Percentiles rank a stretch among this genome's conserved stretches.
phyloP scores from a whole-genome alignment of 352 stramenopile genomes.

The Globisporangium ultimum region DNA sequence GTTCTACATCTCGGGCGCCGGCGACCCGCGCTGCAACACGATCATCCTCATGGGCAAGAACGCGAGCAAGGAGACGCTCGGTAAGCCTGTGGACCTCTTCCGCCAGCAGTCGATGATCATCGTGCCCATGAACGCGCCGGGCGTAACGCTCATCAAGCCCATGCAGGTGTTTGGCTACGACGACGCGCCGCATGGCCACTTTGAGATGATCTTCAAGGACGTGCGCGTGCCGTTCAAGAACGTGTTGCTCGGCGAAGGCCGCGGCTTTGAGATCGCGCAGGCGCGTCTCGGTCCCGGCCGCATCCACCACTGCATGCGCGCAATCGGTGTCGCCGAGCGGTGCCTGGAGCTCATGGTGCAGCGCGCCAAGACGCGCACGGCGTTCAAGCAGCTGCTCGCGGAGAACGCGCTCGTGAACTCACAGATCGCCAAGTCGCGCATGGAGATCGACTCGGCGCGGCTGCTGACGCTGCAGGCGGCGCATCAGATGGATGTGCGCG shows the following conservation, averaged over 20 bases:
- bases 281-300: slow-evolving; percentile 92
- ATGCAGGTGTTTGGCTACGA: slow-evolving; percentile 96
- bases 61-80: slow-evolving; percentile 19
- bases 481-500: slow-evolving; percentile 84
- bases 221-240: slow-evolving; percentile 89
- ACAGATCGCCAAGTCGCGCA: slow-evolving; percentile 80
- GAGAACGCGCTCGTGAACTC: slow-evolving; percentile 79
- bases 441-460: slow-evolving; percentile 78
- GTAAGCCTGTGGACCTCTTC: slow-evolving; percentile 34
- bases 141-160: slow-evolving; percentile 88
- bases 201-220: slow-evolving; percentile 96
- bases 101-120: slow-evolving; percentile 89
- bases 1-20: slow-evolving; percentile 96
- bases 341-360: slow-evolving; percentile 81
- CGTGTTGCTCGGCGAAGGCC: slow-evolving; percentile 75
- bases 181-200: slow-evolving; percentile 93
- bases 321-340: slow-evolving; percentile 88
- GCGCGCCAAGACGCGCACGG: slow-evolving; percentile 91
- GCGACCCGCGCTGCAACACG: slow-evolving; percentile 94
- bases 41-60: slow-evolving; percentile 85
- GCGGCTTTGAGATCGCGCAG: slow-evolving; percentile 89
- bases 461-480: slow-evolving; percentile 88
- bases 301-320: slow-evolving; percentile 98
- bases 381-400: slow-evolving; percentile 93
- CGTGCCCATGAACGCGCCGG: slow-evolving; percentile 88